phyloP scores from a whole-genome alignment of 805 yeast genomes.

The Candida patagonica region DNA sequence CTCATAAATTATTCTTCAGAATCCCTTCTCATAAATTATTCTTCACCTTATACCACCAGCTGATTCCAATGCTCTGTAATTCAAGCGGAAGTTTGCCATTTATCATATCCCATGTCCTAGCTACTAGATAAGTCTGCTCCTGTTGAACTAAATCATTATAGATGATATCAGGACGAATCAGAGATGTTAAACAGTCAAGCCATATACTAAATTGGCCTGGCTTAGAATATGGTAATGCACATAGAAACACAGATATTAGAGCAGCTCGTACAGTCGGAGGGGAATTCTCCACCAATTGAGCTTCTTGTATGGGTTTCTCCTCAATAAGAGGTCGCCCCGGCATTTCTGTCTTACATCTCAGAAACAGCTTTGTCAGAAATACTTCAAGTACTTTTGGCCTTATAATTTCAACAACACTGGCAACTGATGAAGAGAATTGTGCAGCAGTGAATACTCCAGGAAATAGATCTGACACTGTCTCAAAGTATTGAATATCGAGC shows the following conservation, averaged over 20 bases:
- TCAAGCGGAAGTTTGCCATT: slow-evolving; percentile 44
- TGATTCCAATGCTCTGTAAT: slow-evolving; percentile 24
- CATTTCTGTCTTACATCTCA: slow-evolving; percentile 21
- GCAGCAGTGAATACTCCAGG: slow-evolving; percentile 44
- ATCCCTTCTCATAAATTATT: not conserved
- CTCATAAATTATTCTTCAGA: no score
- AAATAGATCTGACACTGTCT: slow-evolving; percentile 43
- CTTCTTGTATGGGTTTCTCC: slow-evolving; percentile 14
- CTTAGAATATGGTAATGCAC: slow-evolving; percentile 45
- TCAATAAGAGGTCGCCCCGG: slow-evolving; percentile 32
- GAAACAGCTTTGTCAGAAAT: slow-evolving; percentile 36
- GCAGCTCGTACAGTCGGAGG: slow-evolving; percentile 39
- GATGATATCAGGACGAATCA: slow-evolving; percentile 1
- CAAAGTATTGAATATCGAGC: slow-evolving; percentile 34
- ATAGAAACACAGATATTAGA: slow-evolving; percentile 37
- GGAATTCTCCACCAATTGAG: slow-evolving; percentile 2
- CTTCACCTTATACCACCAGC: slow-evolving; percentile 22
- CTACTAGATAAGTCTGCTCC: slow-evolving; percentile 35
- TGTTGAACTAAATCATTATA: slow-evolving; percentile 5
- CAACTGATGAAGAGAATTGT: slow-evolving; percentile 51
- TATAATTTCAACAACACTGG: slow-evolving; percentile 41
- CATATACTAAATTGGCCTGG: slow-evolving; percentile 34
- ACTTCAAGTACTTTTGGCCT: slow-evolving; percentile 22
- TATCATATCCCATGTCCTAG: slow-evolving; percentile 43
- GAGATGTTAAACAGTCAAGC: slow-evolving; percentile 37